Evolutionary conservation across 2,329 filamentous ascomycete genomes (phyloP).

Genomic region (Dothideomycetes sp.): DNA sequence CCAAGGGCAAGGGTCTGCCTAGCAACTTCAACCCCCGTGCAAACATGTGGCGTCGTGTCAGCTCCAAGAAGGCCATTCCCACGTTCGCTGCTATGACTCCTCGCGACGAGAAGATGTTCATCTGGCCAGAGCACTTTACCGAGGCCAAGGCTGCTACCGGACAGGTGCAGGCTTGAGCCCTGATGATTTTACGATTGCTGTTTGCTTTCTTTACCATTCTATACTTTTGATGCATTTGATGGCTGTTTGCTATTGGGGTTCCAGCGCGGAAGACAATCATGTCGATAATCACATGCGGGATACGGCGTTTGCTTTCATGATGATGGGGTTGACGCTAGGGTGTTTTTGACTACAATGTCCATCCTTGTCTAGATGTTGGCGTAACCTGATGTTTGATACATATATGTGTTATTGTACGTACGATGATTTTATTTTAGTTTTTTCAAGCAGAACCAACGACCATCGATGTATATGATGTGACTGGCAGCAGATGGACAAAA

Average conservation of each 20-base stretch:
- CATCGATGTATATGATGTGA: too few relatives aligned
- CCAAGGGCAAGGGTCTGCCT: conserved; percentile 50
- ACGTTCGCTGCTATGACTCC: conserved; percentile 44
- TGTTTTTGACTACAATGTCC: too few relatives aligned
- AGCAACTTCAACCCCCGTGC: conserved; percentile 57
- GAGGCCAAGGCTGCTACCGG: conserved; percentile 12
- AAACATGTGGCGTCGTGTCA: conserved; percentile 57
- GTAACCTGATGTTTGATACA: too few relatives aligned
- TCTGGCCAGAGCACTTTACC: conserved; percentile 51
- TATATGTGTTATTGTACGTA: too few relatives aligned
- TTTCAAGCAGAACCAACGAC: too few relatives aligned
- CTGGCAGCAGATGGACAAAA: too few relatives aligned
- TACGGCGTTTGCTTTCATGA: neutral
- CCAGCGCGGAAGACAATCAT: neutral
- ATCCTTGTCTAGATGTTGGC: too few relatives aligned
- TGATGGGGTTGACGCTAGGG: too few relatives aligned
- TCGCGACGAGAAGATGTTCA: conserved; percentile 52
- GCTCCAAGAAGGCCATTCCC: conserved; percentile 48
- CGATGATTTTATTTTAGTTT: too few relatives aligned
- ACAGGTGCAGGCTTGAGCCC: conserved; percentile 4
- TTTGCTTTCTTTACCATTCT: neutral
- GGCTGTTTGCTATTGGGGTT: neutral
- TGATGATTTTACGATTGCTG: neutral
- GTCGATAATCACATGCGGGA: neutral
- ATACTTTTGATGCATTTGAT: conserved; percentile 7